phyloP scores from a whole-genome alignment of 73 alveolate species.

The Stentor roeselii region DNA sequence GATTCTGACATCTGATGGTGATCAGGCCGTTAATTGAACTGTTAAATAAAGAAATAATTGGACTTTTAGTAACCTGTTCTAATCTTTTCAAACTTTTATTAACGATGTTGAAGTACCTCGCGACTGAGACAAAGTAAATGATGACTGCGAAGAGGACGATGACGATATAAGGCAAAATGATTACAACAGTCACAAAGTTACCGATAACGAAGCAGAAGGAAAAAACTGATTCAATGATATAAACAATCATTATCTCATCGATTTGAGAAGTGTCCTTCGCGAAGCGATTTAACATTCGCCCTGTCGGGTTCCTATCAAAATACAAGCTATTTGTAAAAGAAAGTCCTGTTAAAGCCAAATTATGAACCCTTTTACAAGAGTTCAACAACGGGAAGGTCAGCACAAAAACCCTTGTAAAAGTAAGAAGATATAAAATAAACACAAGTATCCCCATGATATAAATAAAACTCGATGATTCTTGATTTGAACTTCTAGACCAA shows the following conservation, averaged over 20 bases:
- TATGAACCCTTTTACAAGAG: not conserved
- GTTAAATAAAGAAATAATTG: not conserved
- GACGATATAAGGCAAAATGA: not conserved
- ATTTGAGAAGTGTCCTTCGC: conserved; percentile 46
- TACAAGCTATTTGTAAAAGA: conserved; percentile 31
- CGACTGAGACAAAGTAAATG: not conserved
- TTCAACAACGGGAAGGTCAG: not conserved
- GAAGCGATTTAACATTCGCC: conserved; percentile 79
- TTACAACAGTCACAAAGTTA: not conserved
- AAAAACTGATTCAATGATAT: not conserved
- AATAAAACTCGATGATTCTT: not conserved
- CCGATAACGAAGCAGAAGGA: not conserved
- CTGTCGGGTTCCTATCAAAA: conserved; percentile 90
- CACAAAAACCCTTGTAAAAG: not conserved
- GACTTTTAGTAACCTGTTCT: not conserved
- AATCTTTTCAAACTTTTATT: not conserved
- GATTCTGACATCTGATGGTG: not conserved
- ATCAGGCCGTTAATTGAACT: not conserved
- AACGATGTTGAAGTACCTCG: not conserved
- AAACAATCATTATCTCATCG: not conserved
- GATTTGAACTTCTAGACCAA: not conserved
- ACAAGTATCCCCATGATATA: not conserved
- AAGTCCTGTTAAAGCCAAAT: not conserved
- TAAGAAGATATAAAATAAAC: no score
- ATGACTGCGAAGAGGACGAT: not conserved